A percentile compares a stretch with the other conserved stretches of the same genome.
phyloP scores from a whole-genome alignment of 2,329 filamentous ascomycete species.

The Aspergillus calidoustus region DNA sequence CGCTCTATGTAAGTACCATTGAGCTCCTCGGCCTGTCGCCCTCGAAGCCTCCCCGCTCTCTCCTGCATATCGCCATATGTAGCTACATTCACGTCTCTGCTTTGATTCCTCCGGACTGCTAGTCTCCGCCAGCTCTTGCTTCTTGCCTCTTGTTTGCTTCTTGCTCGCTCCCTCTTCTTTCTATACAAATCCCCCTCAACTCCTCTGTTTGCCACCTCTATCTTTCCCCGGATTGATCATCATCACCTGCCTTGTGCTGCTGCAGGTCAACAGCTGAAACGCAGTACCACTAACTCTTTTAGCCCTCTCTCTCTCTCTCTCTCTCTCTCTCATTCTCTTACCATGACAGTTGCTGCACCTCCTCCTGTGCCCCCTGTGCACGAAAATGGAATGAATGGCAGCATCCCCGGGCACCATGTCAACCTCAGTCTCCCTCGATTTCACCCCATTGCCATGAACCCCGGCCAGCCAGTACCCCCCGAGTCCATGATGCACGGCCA shows the following conservation, averaged over 20 bases:
- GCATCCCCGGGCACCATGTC: conserved; percentile 31
- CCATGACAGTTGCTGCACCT: conserved; percentile 43
- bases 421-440: conserved; percentile 42
- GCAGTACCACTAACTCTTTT: conserved; percentile 19
- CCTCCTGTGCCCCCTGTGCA: conserved; percentile 41
- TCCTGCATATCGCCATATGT: neutral
- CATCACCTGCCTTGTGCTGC: conserved; percentile 6
- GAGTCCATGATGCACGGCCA: conserved; percentile 40
- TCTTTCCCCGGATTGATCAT: conserved; percentile 2
- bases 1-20: conserved; percentile 23
- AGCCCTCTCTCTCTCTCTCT: conserved; percentile 6
- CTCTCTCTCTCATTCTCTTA: conserved; percentile 3
- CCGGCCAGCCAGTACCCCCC: conserved; percentile 38
- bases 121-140: neutral
- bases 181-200: neutral
- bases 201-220: neutral
- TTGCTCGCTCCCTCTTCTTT: neutral
- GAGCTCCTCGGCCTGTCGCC: neutral
- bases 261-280: conserved; percentile 11
- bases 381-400: conserved; percentile 38
- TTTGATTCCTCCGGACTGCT: neutral
- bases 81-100: neutral
- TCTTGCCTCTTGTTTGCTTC: conserved; percentile 1
- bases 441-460: conserved; percentile 48
- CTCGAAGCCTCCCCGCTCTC: conserved; percentile 8